phyloP scores from a whole-genome alignment of 805 yeast genomes.

The Yamadazyma akitaensis region DNA sequence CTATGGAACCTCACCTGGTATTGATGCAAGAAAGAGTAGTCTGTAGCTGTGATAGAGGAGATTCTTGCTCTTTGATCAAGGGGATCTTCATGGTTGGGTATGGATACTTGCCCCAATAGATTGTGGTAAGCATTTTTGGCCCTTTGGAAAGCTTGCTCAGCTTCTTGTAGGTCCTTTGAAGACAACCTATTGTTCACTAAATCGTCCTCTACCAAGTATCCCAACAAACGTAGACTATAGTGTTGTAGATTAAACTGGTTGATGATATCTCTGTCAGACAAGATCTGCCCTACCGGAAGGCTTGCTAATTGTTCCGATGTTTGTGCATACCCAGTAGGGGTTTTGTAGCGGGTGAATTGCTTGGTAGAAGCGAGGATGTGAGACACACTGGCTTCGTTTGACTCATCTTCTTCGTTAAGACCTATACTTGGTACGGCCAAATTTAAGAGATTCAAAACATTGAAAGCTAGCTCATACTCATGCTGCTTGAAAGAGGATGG shows the following conservation, averaged over 20 bases:
- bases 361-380: background rate
- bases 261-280: background rate
- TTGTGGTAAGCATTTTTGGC: conserved; percentile 10
- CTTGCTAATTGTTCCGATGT: background rate
- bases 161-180: background rate
- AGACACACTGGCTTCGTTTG: background rate
- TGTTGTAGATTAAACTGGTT: conserved; percentile 4
- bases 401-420: background rate
- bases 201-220: conserved; percentile 7
- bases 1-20: background rate
- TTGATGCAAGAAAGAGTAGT: background rate
- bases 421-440: background rate
- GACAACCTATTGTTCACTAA: background rate
- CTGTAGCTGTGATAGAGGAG: background rate
- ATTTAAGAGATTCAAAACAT: conserved; percentile 7
- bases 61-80: conserved; percentile 2
- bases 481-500: background rate
- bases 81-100: background rate
- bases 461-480: conserved; percentile 3
- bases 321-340: background rate
- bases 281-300: background rate
- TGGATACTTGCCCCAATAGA: conserved; percentile 4
- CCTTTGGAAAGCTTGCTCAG: background rate
- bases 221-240: conserved; percentile 7
- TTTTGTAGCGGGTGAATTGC: background rate